Conservation (phyloP, 179 eudicot species). For the Carnegiea gigantea region DNA sequence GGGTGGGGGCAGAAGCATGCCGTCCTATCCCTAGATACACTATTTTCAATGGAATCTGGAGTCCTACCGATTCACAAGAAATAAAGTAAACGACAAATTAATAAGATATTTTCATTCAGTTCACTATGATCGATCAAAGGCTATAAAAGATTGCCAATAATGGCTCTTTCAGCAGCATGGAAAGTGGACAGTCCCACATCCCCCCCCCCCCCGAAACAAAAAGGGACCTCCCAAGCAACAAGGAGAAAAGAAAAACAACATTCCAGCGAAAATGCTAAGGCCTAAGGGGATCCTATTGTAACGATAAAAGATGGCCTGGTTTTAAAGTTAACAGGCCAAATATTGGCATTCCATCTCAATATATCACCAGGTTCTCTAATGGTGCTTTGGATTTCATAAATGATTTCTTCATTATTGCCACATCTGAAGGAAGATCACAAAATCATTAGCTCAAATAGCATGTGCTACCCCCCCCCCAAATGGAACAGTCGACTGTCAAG, state of each 20-base stretch:
- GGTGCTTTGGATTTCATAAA: background rate
- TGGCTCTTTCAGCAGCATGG: background rate
- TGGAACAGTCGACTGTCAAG: background rate
- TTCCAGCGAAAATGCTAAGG: background rate
- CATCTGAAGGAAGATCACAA: background rate
- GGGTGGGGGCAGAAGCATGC: background rate
- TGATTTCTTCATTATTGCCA: background rate
- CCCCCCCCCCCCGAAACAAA: background rate
- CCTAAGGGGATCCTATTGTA: background rate
- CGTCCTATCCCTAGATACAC: background rate
- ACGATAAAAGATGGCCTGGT: background rate
- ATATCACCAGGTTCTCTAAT: too few species aligned
- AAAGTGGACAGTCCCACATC: background rate
- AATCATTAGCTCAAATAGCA: background rate
- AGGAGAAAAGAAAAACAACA: background rate
- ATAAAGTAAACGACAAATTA: background rate
- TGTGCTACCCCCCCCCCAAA: background rate
- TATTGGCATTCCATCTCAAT: background rate
- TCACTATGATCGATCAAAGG: background rate
- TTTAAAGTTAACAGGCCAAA: background rate
- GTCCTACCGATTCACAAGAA: background rate
- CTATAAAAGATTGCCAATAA: background rate
- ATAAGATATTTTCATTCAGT: background rate
- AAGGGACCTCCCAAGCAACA: background rate
- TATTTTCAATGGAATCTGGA: background rate